Evolutionary conservation across 2,329 filamentous ascomycete genomes (phyloP).

Genomic region (Talaromyces sp.): DNA sequence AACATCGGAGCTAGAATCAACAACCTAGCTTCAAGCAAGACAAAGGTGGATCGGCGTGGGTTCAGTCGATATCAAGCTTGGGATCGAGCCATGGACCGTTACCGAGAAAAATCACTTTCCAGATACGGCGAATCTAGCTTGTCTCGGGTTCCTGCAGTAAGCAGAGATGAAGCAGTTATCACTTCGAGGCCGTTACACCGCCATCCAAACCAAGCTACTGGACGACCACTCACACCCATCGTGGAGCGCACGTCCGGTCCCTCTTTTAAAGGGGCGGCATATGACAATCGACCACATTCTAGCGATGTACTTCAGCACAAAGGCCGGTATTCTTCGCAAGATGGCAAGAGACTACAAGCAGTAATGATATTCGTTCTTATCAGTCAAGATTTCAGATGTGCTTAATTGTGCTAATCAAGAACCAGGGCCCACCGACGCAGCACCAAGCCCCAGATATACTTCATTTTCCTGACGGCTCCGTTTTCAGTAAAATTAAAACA

Average conservation of each 20-base stretch:
- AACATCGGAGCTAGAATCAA: neutral
- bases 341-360: constrained; percentile 3
- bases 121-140: neutral
- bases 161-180: neutral
- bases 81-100: constrained; percentile 44
- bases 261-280: neutral
- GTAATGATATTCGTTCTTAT: constrained; percentile 5
- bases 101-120: constrained; percentile 29
- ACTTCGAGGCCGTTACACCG: neutral
- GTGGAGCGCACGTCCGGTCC: constrained; percentile 1
- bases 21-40: constrained; percentile 21
- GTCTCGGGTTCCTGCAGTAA: neutral
- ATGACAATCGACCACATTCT: constrained; percentile 8
- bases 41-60: constrained; percentile 41
- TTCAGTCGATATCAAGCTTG: constrained; percentile 48
- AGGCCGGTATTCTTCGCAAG: neutral
- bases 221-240: constrained; percentile 7
- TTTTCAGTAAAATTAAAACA: constrained; percentile 24
- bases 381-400: neutral
- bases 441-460: constrained; percentile 24
- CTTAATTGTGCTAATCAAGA: constrained; percentile 20
- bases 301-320: constrained; percentile 1
- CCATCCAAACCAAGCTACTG: neutral
- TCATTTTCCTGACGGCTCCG: constrained; percentile 23
- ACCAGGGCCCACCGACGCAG: constrained; percentile 22